phyloP scores from a whole-genome alignment of 306 rosid species.

The Luffa aegyptiaca region DNA sequence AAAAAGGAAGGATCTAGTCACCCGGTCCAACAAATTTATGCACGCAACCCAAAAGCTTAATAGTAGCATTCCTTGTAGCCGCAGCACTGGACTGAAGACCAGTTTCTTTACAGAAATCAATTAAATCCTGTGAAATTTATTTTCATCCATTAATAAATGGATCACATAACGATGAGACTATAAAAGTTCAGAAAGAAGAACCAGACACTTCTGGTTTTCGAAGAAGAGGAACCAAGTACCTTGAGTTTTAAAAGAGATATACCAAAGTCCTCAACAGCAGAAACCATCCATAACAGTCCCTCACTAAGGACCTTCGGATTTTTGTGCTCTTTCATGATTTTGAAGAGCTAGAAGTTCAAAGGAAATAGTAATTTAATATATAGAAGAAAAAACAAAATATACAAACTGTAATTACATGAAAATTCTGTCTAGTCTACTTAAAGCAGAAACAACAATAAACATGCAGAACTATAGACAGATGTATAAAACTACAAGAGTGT shows the following conservation, averaged over 20 bases:
- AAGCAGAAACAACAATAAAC: background rate
- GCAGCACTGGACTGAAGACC: conserved; percentile 97
- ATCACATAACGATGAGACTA: background rate
- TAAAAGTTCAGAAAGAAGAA: background rate
- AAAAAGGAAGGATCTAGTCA: conserved; percentile 17
- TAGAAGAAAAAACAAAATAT: background rate
- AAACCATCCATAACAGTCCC: conserved; percentile 93
- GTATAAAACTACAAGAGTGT: background rate
- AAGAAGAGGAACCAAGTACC: conserved; percentile 29
- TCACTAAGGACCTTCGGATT: conserved; percentile 98
- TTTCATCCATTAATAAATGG: background rate
- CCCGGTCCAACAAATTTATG: conserved; percentile 99
- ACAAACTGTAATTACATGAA: background rate
- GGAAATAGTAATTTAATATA: background rate
- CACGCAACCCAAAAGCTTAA: conserved; percentile 79
- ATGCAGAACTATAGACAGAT: background rate
- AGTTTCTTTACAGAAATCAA: conserved; percentile 86
- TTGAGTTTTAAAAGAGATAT: conserved; percentile 79
- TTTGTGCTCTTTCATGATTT: conserved; percentile 97
- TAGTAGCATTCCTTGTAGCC: conserved; percentile 91
- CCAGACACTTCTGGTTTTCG: background rate
- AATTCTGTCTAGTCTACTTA: background rate
- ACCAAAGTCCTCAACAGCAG: conserved; percentile 94
- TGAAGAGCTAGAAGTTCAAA: conserved; percentile 44
- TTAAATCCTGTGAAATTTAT: conserved; percentile 58